Conservation (phyloP, 208 protist genomes). For the Crithidia fasciculata region DNA sequence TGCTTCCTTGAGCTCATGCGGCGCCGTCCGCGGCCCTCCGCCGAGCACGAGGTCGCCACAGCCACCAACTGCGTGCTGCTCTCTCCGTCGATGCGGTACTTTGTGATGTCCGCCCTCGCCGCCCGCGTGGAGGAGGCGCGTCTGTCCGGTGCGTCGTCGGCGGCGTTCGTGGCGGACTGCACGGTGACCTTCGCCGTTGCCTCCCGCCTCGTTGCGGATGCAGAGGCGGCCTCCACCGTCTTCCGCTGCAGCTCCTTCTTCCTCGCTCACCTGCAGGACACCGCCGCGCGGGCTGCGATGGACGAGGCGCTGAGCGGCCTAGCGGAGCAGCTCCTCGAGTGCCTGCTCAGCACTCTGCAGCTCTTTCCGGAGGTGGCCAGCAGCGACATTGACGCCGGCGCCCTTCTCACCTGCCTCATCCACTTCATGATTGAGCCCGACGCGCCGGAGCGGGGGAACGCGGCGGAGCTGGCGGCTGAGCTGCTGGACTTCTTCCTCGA, state of each 20-base stretch:
- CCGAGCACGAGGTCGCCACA: slow-evolving; percentile 27
- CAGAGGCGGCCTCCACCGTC: slow-evolving; percentile 33
- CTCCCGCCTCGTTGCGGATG: slow-evolving; percentile 35
- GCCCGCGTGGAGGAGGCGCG: slow-evolving; percentile 16
- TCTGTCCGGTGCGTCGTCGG: background rate
- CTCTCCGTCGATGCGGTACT: slow-evolving; percentile 29
- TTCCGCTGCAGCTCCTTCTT: slow-evolving; percentile 42
- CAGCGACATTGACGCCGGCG: slow-evolving; percentile 13
- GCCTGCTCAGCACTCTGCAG: slow-evolving; percentile 51
- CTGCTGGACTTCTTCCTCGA: slow-evolving; percentile 51
- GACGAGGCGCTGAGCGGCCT: slow-evolving; percentile 1
- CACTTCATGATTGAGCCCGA: slow-evolving; percentile 41
- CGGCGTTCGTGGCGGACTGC: slow-evolving; percentile 18
- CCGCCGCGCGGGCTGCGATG: slow-evolving; percentile 7
- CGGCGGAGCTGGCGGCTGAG: slow-evolving; percentile 21
- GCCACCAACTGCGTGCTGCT: slow-evolving; percentile 51
- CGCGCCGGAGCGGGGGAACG: slow-evolving; percentile 5
- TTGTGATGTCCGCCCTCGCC: slow-evolving; percentile 27
- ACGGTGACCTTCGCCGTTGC: slow-evolving; percentile 37
- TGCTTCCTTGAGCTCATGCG: slow-evolving; percentile 45
- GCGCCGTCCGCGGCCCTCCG: slow-evolving; percentile 39
- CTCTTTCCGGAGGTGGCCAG: slow-evolving; percentile 44
- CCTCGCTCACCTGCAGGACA: slow-evolving; percentile 28
- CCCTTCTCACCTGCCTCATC: slow-evolving; percentile 44
- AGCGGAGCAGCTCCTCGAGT: slow-evolving; percentile 51